Evolutionary conservation across 176 grass and related monocot genomes (phyloP).

Genomic region (Dendrocalamus sinicus): DNA sequence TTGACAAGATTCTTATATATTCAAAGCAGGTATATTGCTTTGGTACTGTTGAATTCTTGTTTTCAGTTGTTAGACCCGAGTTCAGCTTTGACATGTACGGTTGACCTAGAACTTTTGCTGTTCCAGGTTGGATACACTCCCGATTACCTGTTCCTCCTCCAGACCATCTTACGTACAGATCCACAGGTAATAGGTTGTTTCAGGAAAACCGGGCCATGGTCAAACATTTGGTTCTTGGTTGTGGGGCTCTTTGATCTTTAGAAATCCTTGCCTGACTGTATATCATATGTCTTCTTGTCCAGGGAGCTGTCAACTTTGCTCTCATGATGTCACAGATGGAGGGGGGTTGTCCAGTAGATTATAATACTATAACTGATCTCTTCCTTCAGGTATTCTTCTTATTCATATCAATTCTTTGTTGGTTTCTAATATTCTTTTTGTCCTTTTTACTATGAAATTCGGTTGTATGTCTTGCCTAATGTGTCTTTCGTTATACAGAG

Average conservation of each 20-base stretch:
- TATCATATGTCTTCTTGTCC: slow-evolving; percentile 19
- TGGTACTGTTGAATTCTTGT: not conserved
- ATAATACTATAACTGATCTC: slow-evolving; percentile 94
- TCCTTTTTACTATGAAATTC: not conserved
- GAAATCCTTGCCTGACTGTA: slow-evolving; percentile 25
- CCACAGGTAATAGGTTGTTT: slow-evolving; percentile 73
- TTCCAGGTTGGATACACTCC: slow-evolving; percentile 97
- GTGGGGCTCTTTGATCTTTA: slow-evolving; percentile 30
- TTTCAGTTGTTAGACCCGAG: slow-evolving; percentile 23
- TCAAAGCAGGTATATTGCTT: slow-evolving; percentile 81
- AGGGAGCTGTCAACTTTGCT: slow-evolving; percentile 96
- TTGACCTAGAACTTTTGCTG: slow-evolving; percentile 40
- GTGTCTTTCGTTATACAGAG: slow-evolving; percentile 50
- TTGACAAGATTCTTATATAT: slow-evolving; percentile 95
- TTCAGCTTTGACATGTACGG: slow-evolving; percentile 40
- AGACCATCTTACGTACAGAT: slow-evolving; percentile 91
- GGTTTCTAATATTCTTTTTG: slow-evolving; percentile 36
- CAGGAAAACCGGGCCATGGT: not conserved
- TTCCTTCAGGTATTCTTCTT: slow-evolving; percentile 83
- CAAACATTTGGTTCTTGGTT: slow-evolving; percentile 3
- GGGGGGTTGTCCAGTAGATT: slow-evolving; percentile 88
- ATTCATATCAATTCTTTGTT: slow-evolving; percentile 33
- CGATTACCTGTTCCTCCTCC: slow-evolving; percentile 95
- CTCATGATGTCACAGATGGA: slow-evolving; percentile 99
- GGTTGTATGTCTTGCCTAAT: slow-evolving; percentile 14